These are phyloP conservation scores for Porphyridium purpureum DNA, from an alignment of 23 red algal species.

Conservation along the genomic window DNA sequence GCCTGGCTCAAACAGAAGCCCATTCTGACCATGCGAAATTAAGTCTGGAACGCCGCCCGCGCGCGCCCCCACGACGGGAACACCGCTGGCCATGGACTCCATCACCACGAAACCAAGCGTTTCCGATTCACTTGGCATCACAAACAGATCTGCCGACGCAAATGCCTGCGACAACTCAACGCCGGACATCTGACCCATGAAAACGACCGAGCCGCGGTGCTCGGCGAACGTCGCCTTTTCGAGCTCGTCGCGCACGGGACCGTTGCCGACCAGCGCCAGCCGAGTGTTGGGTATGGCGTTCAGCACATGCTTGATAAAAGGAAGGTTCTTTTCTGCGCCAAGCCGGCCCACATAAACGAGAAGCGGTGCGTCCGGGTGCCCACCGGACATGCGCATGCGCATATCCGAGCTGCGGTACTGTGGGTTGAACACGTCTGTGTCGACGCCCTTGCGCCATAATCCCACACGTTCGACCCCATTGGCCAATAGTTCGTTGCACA, in stretches of 20 bases:
- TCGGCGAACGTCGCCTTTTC: slow-evolving; percentile 29
- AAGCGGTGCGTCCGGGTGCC: slow-evolving; percentile 41
- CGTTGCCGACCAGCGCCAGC: slow-evolving; percentile 85
- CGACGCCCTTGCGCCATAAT: slow-evolving; percentile 84
- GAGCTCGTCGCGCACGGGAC: slow-evolving; percentile 41
- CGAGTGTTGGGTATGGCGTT: slow-evolving; percentile 35
- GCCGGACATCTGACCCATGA: slow-evolving; percentile 70
- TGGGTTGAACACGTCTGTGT: slow-evolving; percentile 76
- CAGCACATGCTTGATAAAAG: slow-evolving; percentile 33
- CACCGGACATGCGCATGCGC: slow-evolving; percentile 45
- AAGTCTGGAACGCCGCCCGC: slow-evolving; percentile 89
- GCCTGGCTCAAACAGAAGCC: slow-evolving; percentile 57
- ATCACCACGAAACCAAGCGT: slow-evolving; percentile 95
- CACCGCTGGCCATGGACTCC: slow-evolving; percentile 83
- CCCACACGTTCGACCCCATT: slow-evolving; percentile 62
- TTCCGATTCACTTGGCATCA: slow-evolving; percentile 93
- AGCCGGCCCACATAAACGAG: slow-evolving; percentile 88
- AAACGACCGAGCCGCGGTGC: slow-evolving; percentile 13
- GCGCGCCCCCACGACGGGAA: slow-evolving; percentile 64
- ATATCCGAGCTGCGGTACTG: slow-evolving; percentile 27
- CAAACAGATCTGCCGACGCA: slow-evolving; percentile 83
- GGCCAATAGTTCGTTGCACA: slow-evolving; percentile 65
- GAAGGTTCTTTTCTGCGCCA: slow-evolving; percentile 91
- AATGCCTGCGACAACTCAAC: slow-evolving; percentile 67
- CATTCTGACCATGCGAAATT: slow-evolving; percentile 36